These are phyloP conservation scores for Russula sp. DNA, from an alignment of 768 basidiomycete genomes.

Conservation along the genomic window DNA sequence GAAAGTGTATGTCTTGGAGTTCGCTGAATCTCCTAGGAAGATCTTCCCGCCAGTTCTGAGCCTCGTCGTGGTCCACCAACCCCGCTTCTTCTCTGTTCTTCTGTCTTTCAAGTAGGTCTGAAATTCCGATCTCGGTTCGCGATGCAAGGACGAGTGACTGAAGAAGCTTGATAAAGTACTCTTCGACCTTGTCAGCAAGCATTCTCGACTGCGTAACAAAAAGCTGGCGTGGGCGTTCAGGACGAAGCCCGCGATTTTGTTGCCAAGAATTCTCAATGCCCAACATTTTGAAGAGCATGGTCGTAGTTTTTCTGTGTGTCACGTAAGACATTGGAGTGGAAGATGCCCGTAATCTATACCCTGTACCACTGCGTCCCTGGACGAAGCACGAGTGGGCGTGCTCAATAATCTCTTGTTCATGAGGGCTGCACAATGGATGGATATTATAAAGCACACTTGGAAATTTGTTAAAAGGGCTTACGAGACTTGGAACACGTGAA, in stretches of 20 bases:
- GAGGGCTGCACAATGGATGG: slow-evolving; percentile 1
- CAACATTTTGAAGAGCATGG: slow-evolving; percentile 74
- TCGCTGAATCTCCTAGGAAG: slow-evolving; percentile 51
- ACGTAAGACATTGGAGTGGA: neutral
- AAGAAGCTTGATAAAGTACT: slow-evolving; percentile 52
- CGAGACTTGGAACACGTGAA: slow-evolving; percentile 24
- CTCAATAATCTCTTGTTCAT: slow-evolving; percentile 24
- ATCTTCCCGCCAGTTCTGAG: slow-evolving; percentile 36
- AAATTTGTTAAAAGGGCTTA: neutral
- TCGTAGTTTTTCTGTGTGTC: slow-evolving; percentile 60
- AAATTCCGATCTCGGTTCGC: slow-evolving; percentile 37
- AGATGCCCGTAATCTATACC: slow-evolving; percentile 35
- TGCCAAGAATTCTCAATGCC: slow-evolving; percentile 53
- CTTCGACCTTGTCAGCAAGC: slow-evolving; percentile 62
- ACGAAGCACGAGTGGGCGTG: slow-evolving; percentile 21
- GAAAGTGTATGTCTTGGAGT: slow-evolving; percentile 58
- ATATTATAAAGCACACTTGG: no score
- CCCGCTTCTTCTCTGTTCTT: slow-evolving; percentile 25
- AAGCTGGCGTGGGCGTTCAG: slow-evolving; percentile 46
- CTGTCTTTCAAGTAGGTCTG: slow-evolving; percentile 24
- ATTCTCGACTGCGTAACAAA: slow-evolving; percentile 69
- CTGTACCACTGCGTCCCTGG: slow-evolving; percentile 60
- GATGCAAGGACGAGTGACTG: slow-evolving; percentile 39
- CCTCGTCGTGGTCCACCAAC: slow-evolving; percentile 42
- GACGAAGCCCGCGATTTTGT: slow-evolving; percentile 36